Evolutionary conservation across 2,329 filamentous ascomycete genomes (phyloP).

Genomic region (Penicillium hordei): DNA sequence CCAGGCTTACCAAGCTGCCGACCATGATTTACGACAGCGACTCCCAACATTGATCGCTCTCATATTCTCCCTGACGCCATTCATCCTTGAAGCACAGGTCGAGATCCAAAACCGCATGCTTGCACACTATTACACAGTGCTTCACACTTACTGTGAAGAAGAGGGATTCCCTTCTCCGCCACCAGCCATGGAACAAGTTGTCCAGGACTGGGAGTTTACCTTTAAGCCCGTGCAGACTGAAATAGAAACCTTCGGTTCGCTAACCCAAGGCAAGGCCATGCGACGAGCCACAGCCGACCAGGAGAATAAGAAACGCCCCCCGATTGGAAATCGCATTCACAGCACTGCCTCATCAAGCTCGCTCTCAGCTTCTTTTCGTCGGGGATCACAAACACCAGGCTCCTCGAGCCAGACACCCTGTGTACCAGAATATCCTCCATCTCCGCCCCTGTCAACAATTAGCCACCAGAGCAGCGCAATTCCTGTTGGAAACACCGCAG

Average conservation of each 20-base stretch:
- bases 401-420: constrained; percentile 29
- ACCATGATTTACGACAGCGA: constrained; percentile 69
- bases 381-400: constrained; percentile 29
- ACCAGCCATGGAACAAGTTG: constrained; percentile 69
- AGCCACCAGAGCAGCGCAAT: constrained; percentile 9
- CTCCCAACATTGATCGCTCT: constrained; percentile 71
- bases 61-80: constrained; percentile 71
- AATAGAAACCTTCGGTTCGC: constrained; percentile 63
- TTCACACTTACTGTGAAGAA: constrained; percentile 71
- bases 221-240: constrained; percentile 66
- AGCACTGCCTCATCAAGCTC: constrained; percentile 33
- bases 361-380: constrained; percentile 33
- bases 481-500: constrained; percentile 17
- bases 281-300: constrained; percentile 53
- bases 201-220: constrained; percentile 63
- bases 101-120: constrained; percentile 76
- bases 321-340: constrained; percentile 44
- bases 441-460: not conserved
- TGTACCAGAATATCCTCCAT: constrained; percentile 18
- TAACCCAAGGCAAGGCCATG: constrained; percentile 67
- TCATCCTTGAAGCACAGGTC: constrained; percentile 68
- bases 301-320: constrained; percentile 23
- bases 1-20: constrained; percentile 71
- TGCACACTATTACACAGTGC: constrained; percentile 72
- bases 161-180: constrained; percentile 69